These are phyloP conservation scores for Chlorella vulgaris DNA, from an alignment of 139 green algal genomes.

Conservation along the genomic window DNA sequence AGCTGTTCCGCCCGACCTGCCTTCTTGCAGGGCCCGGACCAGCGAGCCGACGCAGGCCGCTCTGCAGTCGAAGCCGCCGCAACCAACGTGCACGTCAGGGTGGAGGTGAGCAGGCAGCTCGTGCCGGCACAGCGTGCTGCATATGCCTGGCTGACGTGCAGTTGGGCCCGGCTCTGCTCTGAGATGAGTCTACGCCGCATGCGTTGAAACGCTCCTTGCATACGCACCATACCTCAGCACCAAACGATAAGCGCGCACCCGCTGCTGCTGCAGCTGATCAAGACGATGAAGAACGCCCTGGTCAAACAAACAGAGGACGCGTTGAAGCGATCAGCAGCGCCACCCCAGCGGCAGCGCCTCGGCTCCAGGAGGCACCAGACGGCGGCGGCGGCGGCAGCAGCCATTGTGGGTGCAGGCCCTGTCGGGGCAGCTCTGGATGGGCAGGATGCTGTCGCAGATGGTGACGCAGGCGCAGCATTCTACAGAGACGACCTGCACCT, in stretches of 20 bases:
- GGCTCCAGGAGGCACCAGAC: neutral
- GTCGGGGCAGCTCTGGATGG: too few species aligned
- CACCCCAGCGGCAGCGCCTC: neutral
- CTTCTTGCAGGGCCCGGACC: neutral
- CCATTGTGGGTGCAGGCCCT: neutral
- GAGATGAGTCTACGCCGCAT: neutral
- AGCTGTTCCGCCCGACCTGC: neutral
- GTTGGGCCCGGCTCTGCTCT: neutral
- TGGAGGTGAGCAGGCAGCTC: neutral
- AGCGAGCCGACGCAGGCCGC: neutral
- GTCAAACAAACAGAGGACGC: conserved; percentile 27
- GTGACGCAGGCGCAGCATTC: neutral
- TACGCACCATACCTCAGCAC: too few species aligned
- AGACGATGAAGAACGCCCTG: conserved; percentile 23
- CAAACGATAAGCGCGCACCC: too few species aligned
- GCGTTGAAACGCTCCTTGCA: neutral
- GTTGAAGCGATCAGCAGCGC: neutral
- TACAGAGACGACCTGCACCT: neutral
- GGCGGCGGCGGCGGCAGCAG: neutral
- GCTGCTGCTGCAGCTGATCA: conserved; percentile 35
- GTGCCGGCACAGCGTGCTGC: neutral
- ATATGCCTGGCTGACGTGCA: neutral
- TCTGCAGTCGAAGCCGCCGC: neutral
- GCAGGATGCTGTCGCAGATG: too few species aligned
- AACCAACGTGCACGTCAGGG: conserved; percentile 6